Evolutionary conservation across 2,329 filamentous ascomycete genomes (phyloP), one percentile per base, ranked within the genome.

Genomic region (Xylariales sp.): DNA sequence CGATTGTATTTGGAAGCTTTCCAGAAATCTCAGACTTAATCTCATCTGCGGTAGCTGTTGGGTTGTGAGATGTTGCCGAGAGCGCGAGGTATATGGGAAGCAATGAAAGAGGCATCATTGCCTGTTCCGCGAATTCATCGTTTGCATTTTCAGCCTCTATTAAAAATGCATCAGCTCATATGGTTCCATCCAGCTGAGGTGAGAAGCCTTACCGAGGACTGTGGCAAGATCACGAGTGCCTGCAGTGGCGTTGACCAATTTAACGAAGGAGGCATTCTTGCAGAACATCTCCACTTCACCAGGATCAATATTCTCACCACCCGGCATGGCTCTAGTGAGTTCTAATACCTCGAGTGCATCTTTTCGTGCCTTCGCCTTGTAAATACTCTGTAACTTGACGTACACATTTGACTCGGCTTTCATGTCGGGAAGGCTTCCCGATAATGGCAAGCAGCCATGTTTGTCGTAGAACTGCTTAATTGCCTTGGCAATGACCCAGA

Each of bases 391-490:
- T 11, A 98, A 74, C 52, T 82, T 74, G 48, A 98, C 84, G 65
- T 98, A 98, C 45, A 94, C 85, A 40, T 74, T 79, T 4, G 90
- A 95, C 56, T 91, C 79, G 3, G 93, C 89, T 67, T 98, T 98
- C 93, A 98, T 98, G 60, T 98, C 93, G 2, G 94, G 93, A 2
- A 98, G 70, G 4, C 84, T 81, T 11, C 93, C 94, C 1, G 90
- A 84, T 0, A 98, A 70, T 13, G 93, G 93, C 5, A 98, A 72
- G 19, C 83, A 74, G 6, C 73, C 66, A 56, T 96, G 80, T 38
- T 78, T 78, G 8, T 75, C 61, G 59, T 91, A 83, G 60, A 98
- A 98, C 15, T 74, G 56, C 43, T 81, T 81, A 39, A 97, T 72
- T 0, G 91, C 90, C 39, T 81, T 74, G 7, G 87, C 85, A 49